Conservation (phyloP, 768 basidiomycete genomes). For the Pleurotus salmoneostramineus region DNA sequence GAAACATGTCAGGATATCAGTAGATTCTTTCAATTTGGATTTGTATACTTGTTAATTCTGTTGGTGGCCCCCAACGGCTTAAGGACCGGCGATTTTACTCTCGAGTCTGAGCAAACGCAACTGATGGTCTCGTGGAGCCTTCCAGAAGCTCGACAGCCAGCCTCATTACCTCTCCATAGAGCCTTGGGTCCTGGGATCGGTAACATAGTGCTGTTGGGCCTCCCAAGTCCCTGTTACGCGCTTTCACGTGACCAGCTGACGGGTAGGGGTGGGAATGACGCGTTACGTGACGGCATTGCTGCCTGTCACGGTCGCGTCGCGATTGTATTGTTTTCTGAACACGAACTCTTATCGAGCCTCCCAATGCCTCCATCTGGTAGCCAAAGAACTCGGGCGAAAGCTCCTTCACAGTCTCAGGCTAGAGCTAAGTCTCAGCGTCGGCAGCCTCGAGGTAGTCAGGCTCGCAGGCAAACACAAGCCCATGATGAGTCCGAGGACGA, state of each 20-base stretch:
- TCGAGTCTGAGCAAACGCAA: background rate
- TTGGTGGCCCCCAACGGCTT: background rate
- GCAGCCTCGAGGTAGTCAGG: background rate
- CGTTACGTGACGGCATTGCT: no score
- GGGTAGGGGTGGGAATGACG: no score
- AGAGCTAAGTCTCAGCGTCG: background rate
- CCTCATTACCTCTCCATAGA: no score
- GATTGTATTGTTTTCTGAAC: background rate
- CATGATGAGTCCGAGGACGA: conserved; percentile 23
- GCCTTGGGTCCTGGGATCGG: no score
- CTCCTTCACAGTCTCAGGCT: background rate
- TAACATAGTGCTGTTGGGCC: no score
- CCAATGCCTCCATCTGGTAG: background rate
- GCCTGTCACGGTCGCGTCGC: background rate
- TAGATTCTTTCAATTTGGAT: no score
- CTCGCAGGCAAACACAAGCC: background rate
- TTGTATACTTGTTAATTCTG: no score
- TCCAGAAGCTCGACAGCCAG: no score
- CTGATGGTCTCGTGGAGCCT: no score
- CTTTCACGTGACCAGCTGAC: no score
- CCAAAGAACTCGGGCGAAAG: conserved; percentile 4
- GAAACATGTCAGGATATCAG: no score
- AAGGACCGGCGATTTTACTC: background rate
- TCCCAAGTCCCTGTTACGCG: no score
- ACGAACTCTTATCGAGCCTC: background rate